Evolutionary conservation across 192 early-diverging fungal species (phyloP).

Genomic region (Linnemannia hyalina): DNA sequence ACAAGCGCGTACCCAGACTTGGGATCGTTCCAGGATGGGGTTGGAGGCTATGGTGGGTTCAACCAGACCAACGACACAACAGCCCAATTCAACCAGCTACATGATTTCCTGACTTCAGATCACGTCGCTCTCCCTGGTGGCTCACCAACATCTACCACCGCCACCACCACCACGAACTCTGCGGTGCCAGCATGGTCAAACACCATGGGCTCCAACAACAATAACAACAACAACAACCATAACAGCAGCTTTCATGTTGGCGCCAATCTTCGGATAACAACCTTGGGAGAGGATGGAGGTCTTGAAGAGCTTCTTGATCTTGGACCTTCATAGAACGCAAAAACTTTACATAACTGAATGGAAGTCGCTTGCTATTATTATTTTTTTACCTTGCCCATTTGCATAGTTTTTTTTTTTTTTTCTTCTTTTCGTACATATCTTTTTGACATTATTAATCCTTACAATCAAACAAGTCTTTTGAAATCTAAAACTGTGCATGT

Average conservation of each 20-base stretch:
- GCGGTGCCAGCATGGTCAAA: not conserved
- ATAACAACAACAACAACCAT: not conserved
- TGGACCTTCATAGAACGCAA: slow-evolving; percentile 10
- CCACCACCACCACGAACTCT: not conserved
- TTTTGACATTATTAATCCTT: not conserved
- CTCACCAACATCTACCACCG: not conserved
- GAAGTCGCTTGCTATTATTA: no score
- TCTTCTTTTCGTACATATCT: not conserved
- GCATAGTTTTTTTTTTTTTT: not conserved
- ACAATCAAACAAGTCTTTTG: not conserved
- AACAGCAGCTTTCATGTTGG: slow-evolving; percentile 9
- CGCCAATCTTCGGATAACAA: slow-evolving; percentile 41
- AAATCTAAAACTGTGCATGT: not conserved
- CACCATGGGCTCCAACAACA: not conserved
- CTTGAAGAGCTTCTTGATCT: slow-evolving; percentile 37
- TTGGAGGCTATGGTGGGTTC: not conserved
- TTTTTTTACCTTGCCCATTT: no score
- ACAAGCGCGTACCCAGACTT: not conserved
- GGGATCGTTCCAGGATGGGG: slow-evolving; percentile 9
- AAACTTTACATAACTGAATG: not conserved
- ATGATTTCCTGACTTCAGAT: not conserved
- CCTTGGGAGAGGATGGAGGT: slow-evolving; percentile 23
- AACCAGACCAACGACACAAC: not conserved
- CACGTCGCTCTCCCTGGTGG: not conserved
- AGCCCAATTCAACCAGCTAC: not conserved